These are phyloP conservation scores for Mayamaea pseudoterrestris DNA, from an alignment of 108 stramenopile genomes.

Conservation along the genomic window DNA sequence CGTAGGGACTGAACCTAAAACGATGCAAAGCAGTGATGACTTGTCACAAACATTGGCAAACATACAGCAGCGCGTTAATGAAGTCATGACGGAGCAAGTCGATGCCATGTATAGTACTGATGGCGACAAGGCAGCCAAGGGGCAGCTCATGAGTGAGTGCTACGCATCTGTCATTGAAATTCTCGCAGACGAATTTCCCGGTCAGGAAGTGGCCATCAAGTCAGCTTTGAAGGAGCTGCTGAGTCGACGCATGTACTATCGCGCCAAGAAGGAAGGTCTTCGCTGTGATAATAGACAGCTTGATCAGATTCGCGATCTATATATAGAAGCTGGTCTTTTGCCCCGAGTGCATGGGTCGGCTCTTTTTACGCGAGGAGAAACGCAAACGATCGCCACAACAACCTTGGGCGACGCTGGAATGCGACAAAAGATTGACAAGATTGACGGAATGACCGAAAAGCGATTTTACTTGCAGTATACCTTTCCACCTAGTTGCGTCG, in stretches of 20 bases:
- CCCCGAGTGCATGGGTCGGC: conserved; percentile 82
- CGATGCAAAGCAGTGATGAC: conserved; percentile 45
- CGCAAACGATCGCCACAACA: conserved; percentile 83
- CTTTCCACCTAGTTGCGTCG: conserved; percentile 91
- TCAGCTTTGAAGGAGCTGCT: conserved; percentile 44
- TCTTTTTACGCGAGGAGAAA: conserved; percentile 89
- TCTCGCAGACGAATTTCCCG: conserved; percentile 40
- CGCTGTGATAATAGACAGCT: conserved; percentile 56
- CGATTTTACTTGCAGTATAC: conserved; percentile 91
- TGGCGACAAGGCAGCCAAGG: conserved; percentile 42
- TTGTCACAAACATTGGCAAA: conserved; percentile 30
- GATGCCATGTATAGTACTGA: conserved; percentile 25
- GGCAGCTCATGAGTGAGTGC: conserved; percentile 26
- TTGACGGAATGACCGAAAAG: conserved; percentile 73
- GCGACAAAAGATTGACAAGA: conserved; percentile 80
- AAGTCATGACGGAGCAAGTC: conserved; percentile 31
- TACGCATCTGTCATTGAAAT: conserved; percentile 25
- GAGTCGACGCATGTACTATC: conserved; percentile 50
- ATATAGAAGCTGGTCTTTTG: conserved; percentile 35
- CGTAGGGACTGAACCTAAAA: conserved; percentile 36
- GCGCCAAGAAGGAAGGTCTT: conserved; percentile 28
- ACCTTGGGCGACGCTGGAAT: conserved; percentile 84
- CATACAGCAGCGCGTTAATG: conserved; percentile 47
- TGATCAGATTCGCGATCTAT: conserved; percentile 44
- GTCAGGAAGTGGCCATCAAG: conserved; percentile 33